Evolutionary conservation across 169 alveolate genomes (phyloP).

Genomic region (Eimeria maxima): DNA sequence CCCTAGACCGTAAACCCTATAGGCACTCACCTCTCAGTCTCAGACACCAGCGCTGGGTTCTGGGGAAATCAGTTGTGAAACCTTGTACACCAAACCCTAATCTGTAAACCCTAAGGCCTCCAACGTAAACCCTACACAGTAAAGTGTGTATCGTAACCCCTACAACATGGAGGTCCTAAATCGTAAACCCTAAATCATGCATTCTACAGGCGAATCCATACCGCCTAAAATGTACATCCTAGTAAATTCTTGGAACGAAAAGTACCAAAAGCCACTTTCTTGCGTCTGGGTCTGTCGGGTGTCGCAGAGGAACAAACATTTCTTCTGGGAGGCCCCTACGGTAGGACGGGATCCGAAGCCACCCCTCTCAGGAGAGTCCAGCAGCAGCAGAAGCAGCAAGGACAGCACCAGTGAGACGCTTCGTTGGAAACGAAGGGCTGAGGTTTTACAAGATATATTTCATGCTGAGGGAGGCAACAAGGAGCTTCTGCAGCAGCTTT

Average conservation of each 20-base stretch:
- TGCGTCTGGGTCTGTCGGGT: not conserved
- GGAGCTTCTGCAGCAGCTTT: slow-evolving; percentile 21
- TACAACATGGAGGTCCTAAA: not conserved
- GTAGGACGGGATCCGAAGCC: not conserved
- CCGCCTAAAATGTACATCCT: too few relatives aligned
- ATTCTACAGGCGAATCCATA: too few relatives aligned
- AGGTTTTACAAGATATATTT: slow-evolving; percentile 2
- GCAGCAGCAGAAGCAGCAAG: slow-evolving; percentile 59
- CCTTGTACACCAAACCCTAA: not conserved
- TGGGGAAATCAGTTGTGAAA: too few relatives aligned
- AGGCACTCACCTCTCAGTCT: too few relatives aligned
- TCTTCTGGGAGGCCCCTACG: slow-evolving; percentile 68
- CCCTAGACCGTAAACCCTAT: slow-evolving; percentile 34
- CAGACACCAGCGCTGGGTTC: too few relatives aligned
- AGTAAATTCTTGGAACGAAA: too few relatives aligned
- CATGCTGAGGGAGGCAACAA: slow-evolving; percentile 59
- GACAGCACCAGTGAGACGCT: slow-evolving; percentile 16
- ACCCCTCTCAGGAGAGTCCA: not conserved
- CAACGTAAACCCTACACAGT: not conserved
- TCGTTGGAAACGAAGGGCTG: not conserved
- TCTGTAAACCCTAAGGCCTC: not conserved
- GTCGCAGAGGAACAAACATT: slow-evolving; percentile 19
- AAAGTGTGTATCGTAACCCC: not conserved
- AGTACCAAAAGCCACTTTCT: not conserved
- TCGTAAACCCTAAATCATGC: not conserved